Percentiles rank a stretch among this genome's conserved stretches.
phyloP scores from a whole-genome alignment of 805 yeast genomes.

The Isabelozyma heimii region DNA sequence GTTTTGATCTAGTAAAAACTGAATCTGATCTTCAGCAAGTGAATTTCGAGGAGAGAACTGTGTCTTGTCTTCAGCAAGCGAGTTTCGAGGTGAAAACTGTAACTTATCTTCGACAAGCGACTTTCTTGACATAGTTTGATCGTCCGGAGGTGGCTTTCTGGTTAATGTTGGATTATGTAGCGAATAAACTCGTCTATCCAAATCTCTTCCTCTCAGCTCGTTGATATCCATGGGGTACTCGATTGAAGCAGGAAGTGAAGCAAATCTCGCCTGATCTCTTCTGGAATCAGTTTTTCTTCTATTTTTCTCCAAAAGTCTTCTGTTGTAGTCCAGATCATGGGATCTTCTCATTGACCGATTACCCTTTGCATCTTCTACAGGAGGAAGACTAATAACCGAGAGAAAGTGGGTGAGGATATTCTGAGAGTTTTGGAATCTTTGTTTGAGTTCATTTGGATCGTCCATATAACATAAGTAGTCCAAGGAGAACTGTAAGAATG shows the following conservation, averaged over 20 bases:
- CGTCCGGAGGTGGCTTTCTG: background rate
- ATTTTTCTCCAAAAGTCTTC: background rate
- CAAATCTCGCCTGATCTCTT: background rate
- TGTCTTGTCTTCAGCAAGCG: background rate
- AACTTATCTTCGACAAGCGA: background rate
- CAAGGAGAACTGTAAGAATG: conserved; percentile 13
- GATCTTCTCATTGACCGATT: background rate
- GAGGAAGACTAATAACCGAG: background rate
- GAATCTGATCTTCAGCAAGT: background rate
- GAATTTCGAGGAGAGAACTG: background rate
- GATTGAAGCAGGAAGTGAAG: background rate
- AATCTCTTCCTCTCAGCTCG: background rate
- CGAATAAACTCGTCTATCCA: background rate
- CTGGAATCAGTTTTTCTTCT: background rate
- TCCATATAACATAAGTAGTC: conserved; percentile 17
- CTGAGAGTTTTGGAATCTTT: background rate
- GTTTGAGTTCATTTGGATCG: conserved; percentile 2
- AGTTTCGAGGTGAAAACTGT: background rate
- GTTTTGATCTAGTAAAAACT: background rate
- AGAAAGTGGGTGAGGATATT: background rate
- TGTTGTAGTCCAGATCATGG: background rate
- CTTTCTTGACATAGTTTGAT: background rate
- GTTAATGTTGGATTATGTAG: background rate
- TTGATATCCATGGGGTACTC: background rate
- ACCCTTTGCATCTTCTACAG: background rate